Percentiles rank a stretch among this genome's conserved stretches.
Conservation (phyloP, 73 alveolate species). For the Tetrahymena borealis region DNA sequence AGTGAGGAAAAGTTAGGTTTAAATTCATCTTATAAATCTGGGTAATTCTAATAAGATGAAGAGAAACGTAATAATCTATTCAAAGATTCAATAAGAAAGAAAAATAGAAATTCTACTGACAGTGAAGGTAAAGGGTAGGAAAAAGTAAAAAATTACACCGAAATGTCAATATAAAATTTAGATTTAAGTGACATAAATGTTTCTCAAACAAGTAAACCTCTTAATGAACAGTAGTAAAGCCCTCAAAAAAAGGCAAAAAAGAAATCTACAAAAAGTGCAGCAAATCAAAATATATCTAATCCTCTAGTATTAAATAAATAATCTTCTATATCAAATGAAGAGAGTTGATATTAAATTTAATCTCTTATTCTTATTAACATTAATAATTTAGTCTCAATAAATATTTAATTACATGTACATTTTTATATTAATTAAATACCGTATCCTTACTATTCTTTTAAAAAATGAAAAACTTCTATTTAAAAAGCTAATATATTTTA, state of each 20-base stretch:
- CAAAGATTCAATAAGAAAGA: neutral
- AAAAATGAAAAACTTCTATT: no score
- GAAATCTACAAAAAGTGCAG: neutral
- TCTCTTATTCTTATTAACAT: no score
- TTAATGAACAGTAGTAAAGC: neutral
- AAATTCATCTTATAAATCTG: neutral
- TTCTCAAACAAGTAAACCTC: neutral
- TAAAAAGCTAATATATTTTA: no score
- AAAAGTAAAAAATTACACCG: neutral
- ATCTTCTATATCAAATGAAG: no score
- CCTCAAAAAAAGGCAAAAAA: neutral
- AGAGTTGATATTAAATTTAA: no score
- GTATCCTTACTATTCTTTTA: no score
- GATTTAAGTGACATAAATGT: neutral
- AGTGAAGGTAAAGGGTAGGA: neutral
- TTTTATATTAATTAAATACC: no score
- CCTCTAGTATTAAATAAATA: no score
- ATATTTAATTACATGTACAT: no score
- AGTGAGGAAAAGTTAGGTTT: neutral
- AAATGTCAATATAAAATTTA: neutral
- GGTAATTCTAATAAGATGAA: neutral
- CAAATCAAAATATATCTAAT: no score
- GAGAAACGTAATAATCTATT: neutral
- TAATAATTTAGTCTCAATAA: no score
- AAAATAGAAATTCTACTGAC: neutral